phyloP scores from a whole-genome alignment of 208 protist species.

The Porcisia hertigi region DNA sequence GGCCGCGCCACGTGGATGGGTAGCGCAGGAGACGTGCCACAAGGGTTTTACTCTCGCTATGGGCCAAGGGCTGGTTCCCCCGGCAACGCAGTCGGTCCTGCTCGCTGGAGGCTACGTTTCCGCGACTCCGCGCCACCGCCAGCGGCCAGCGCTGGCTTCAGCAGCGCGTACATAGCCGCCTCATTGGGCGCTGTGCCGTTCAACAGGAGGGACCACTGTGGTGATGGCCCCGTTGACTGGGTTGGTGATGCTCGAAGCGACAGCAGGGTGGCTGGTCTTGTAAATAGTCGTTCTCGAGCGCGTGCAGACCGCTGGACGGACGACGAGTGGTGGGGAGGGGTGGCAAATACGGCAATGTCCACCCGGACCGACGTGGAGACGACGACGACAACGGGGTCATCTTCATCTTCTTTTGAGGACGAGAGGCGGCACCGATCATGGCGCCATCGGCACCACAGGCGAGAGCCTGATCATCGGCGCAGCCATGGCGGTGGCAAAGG shows the following conservation, averaged over 20 bases:
- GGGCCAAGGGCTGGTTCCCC: not conserved
- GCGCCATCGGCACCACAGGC: not conserved
- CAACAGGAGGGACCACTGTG: not conserved
- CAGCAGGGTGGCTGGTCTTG: constrained; percentile 2
- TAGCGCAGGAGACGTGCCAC: not conserved
- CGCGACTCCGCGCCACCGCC: not conserved
- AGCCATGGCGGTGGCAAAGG: not conserved
- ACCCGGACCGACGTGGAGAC: not conserved
- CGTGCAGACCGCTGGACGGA: constrained; percentile 32
- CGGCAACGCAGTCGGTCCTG: not conserved
- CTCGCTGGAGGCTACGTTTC: not conserved
- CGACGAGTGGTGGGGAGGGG: not conserved
- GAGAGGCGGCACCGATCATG: not conserved
- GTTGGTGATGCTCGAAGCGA: not conserved
- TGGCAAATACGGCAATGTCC: not conserved
- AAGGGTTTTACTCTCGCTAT: not conserved
- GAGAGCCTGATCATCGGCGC: not conserved
- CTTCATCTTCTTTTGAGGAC: constrained; percentile 1
- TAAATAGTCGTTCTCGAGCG: constrained; percentile 28
- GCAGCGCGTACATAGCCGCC: constrained; percentile 17
- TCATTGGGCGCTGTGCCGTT: constrained; percentile 1
- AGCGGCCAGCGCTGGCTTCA: constrained; percentile 8
- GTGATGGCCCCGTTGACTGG: constrained; percentile 1
- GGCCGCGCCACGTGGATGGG: constrained; percentile 1
- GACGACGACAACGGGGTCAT: not conserved